phyloP scores from a whole-genome alignment of 2,329 filamentous ascomycete species.

The Ramularia collo-cygni region DNA sequence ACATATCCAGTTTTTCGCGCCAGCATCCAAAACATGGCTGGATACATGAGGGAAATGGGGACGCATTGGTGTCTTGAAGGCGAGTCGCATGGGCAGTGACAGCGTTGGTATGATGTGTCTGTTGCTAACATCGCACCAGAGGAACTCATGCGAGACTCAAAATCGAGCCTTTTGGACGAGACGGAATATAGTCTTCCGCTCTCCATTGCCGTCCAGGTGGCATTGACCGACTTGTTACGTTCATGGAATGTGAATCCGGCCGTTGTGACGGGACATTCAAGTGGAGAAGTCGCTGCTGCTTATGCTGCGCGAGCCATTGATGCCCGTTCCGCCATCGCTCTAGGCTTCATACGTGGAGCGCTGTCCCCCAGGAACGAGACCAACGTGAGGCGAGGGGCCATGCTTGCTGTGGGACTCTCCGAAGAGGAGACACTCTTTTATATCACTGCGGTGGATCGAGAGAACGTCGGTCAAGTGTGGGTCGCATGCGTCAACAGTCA shows the following conservation, averaged over 20 bases:
- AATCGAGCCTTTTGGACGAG: too few relatives aligned
- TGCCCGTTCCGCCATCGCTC: not conserved
- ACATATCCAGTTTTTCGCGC: too few relatives aligned
- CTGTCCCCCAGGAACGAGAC: not conserved
- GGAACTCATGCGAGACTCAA: not conserved
- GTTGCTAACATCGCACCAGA: not conserved
- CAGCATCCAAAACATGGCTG: too few relatives aligned
- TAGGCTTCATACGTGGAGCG: not conserved
- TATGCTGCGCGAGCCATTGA: constrained; percentile 9
- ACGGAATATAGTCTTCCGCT: constrained; percentile 3
- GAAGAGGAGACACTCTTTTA: too few relatives aligned
- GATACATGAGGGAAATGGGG: too few relatives aligned
- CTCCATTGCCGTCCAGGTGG: constrained; percentile 13
- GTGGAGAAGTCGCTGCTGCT: constrained; percentile 30
- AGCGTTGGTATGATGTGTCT: too few relatives aligned
- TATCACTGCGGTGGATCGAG: not conserved
- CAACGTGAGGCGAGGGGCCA: not conserved
- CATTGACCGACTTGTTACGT: constrained; percentile 9
- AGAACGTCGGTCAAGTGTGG: not conserved
- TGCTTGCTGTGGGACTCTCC: constrained; percentile 4
- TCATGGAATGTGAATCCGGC: constrained; percentile 16
- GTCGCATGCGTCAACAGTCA: not conserved
- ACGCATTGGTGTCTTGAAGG: too few relatives aligned
- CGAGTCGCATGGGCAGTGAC: too few relatives aligned
- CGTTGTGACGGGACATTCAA: constrained; percentile 27